Evolutionary conservation across 2,329 filamentous ascomycete genomes (phyloP).

Genomic region (Colletotrichum salicis): DNA sequence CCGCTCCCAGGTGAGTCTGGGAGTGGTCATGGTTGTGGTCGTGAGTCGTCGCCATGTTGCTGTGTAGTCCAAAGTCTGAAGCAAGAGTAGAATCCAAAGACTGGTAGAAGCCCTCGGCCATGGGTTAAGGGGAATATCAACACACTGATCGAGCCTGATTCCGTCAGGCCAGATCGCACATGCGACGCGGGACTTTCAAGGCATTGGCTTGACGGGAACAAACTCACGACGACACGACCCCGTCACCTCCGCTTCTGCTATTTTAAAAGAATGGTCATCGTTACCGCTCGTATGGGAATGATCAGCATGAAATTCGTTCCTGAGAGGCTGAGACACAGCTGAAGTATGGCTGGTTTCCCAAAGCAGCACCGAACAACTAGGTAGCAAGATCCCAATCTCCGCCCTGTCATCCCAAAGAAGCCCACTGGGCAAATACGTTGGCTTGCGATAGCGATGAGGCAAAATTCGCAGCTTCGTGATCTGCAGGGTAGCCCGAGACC

Average conservation of each 20-base stretch:
- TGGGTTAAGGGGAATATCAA: background rate
- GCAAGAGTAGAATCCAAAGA: conserved; percentile 8
- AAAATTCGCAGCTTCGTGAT: background rate
- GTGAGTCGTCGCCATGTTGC: background rate
- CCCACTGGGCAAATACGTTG: background rate
- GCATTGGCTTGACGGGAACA: background rate
- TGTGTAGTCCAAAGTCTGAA: background rate
- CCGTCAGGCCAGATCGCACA: too few species aligned
- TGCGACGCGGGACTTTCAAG: background rate
- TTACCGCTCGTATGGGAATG: background rate
- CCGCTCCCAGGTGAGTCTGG: background rate
- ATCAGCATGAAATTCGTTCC: background rate
- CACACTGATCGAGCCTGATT: background rate
- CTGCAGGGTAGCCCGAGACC: background rate
- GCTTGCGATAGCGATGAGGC: background rate
- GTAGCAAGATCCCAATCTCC: background rate
- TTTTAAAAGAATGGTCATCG: background rate
- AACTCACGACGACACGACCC: too few species aligned
- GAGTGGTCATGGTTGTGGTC: background rate
- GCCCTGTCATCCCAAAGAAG: background rate
- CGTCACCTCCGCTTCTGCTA: background rate
- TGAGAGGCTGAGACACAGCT: conserved; percentile 5
- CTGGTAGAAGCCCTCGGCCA: background rate
- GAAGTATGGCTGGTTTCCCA: background rate
- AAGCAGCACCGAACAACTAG: background rate